Conservation (phyloP, 345 rosid genomes). For the Melaleuca alternifolia region DNA sequence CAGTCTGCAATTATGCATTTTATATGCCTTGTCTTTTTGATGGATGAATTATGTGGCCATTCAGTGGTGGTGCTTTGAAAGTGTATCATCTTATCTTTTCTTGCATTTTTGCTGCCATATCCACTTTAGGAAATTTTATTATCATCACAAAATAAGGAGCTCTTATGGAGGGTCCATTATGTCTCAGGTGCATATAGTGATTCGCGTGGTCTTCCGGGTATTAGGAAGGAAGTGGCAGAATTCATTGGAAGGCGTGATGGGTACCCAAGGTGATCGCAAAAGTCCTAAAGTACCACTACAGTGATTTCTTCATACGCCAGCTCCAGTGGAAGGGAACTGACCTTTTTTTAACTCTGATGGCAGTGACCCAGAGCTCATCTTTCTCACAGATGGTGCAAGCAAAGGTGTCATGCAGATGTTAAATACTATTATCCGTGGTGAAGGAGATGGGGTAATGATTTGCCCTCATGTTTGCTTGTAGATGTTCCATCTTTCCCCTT, state of each 20-base stretch:
- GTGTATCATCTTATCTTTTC: background rate
- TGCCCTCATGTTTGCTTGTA: background rate
- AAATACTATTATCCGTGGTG: constrained; percentile 76
- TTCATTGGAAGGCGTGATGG: constrained; percentile 94
- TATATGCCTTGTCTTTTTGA: background rate
- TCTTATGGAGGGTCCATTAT: background rate
- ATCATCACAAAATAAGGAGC: background rate
- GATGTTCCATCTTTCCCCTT: background rate
- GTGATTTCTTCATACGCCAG: background rate
- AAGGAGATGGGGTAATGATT: constrained; percentile 75
- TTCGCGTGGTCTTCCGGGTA: constrained; percentile 85
- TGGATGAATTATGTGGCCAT: background rate
- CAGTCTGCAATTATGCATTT: background rate
- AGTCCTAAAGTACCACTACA: background rate
- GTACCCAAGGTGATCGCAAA: constrained; percentile 64
- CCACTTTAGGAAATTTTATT: background rate
- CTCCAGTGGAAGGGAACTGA: background rate
- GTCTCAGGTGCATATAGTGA: constrained; percentile 91
- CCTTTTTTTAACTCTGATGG: background rate
- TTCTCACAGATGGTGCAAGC: constrained; percentile 98
- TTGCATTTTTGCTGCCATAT: background rate
- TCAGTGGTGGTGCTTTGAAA: background rate
- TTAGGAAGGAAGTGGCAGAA: constrained; percentile 91
- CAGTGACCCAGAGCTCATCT: constrained; percentile 96
- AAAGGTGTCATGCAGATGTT: constrained; percentile 98